Conservation (phyloP, 2,329 filamentous ascomycete species). For the Bipolaris bicolor region DNA sequence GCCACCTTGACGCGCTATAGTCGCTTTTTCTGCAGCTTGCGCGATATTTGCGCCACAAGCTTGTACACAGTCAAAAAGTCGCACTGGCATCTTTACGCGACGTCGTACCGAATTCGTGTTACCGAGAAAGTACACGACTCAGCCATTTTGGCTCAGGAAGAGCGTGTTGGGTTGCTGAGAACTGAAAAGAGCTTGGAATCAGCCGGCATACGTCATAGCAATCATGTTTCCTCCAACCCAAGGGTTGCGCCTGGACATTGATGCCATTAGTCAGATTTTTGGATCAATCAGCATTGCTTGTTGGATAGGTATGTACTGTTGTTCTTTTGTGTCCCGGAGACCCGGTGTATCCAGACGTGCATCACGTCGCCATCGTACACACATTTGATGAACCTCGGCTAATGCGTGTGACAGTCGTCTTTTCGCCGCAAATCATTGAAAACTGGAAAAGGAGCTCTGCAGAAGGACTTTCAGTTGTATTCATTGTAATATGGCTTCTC, state of each 20-base stretch:
- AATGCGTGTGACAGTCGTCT: slow-evolving; percentile 66
- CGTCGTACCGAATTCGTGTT: neutral
- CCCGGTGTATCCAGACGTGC: neutral
- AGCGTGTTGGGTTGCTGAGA: neutral
- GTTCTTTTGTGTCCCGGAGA: neutral
- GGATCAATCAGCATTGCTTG: slow-evolving; percentile 96
- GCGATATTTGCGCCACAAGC: slow-evolving; percentile 2
- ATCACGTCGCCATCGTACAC: neutral
- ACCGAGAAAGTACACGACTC: no score
- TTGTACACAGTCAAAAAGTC: neutral
- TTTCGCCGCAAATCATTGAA: slow-evolving; percentile 94
- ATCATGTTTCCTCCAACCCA: slow-evolving; percentile 61
- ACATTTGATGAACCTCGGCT: slow-evolving; percentile 9
- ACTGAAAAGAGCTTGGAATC: slow-evolving; percentile 9
- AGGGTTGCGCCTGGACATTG: slow-evolving; percentile 75
- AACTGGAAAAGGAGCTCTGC: slow-evolving; percentile 87
- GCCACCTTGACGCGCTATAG: slow-evolving; percentile 1
- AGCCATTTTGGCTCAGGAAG: neutral
- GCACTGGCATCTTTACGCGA: neutral
- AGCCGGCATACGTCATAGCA: slow-evolving; percentile 38
- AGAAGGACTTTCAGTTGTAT: slow-evolving; percentile 87
- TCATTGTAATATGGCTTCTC: slow-evolving; percentile 89
- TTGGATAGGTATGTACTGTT: slow-evolving; percentile 68
- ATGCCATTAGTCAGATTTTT: slow-evolving; percentile 90
- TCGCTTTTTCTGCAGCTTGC: slow-evolving; percentile 5